Evolutionary conservation across 257 asterid genomes (phyloP).

Genomic region (Nicotiana sylvestris): DNA sequence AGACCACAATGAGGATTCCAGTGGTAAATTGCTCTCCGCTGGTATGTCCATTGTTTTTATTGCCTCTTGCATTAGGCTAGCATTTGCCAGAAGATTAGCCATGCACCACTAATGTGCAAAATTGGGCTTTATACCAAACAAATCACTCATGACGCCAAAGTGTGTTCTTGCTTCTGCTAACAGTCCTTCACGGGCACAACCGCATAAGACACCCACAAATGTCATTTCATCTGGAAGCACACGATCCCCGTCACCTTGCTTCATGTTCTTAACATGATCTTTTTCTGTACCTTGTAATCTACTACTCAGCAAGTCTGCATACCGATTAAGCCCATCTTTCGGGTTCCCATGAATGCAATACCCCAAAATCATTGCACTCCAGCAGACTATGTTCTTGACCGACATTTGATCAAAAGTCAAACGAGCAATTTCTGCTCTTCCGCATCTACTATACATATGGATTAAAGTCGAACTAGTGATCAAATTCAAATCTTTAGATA

Average conservation of each 20-base stretch:
- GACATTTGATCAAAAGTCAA: constrained; percentile 45
- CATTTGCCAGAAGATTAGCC: constrained; percentile 63
- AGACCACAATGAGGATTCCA: constrained; percentile 51
- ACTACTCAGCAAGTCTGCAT: constrained; percentile 34
- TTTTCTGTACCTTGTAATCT: constrained; percentile 11
- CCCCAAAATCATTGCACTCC: constrained; percentile 11
- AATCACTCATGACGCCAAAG: constrained; percentile 46
- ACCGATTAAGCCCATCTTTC: constrained; percentile 43
- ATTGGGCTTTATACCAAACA: constrained; percentile 40
- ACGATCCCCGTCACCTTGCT: not conserved
- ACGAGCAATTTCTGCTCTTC: constrained; percentile 19
- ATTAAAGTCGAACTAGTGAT: constrained; percentile 42
- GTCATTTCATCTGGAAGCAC: constrained; percentile 59
- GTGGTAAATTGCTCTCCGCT: constrained; percentile 26
- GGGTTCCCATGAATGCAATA: constrained; percentile 22
- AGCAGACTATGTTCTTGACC: constrained; percentile 28
- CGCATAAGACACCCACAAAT: constrained; percentile 63
- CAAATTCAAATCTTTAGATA: constrained; percentile 29
- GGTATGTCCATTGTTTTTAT: constrained; percentile 42
- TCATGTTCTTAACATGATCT: not conserved
- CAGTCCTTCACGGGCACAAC: constrained; percentile 57
- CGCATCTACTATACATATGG: constrained; percentile 21
- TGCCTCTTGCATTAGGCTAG: constrained; percentile 54
- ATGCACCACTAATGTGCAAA: constrained; percentile 84
- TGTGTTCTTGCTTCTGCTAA: constrained; percentile 42